Evolutionary conservation across 164 flowering plant species (phyloP), one percentile per base, ranked within the genome.

Genomic region (Annona cherimola): DNA sequence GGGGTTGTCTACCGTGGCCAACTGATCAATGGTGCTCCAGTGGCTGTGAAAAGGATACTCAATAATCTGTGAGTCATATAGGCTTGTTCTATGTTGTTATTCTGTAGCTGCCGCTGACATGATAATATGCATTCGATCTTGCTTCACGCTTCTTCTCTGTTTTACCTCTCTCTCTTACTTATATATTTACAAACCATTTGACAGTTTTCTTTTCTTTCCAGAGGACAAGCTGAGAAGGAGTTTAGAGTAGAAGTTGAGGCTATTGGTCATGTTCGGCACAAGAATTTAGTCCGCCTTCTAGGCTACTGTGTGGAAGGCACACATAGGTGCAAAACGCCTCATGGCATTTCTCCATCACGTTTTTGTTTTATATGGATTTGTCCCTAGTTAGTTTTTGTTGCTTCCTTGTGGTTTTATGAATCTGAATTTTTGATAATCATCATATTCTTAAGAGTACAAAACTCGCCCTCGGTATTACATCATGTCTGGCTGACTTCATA

Each of bases 141-240:
- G 44, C 41, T 64, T 12, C 42, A 11, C 12, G 14, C 43, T 8
- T 64, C 67, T 50, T 46, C 14, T 11, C 57, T 50, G 18, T 16
- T 9, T 50, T 11, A 5, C 14, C 57, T 11, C 57, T 11, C 14
- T 50, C 14, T 50, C 14, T 50, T 16, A 50, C 57, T 4, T 72
- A 2, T 3, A 66, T 5, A 3, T 50, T 60, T 44, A 5, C 19
- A 9, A 59, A 3, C 54, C 42, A 35, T 55, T 42, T 0, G 61
- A 3, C 42, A 79, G 4, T 64, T 73, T 75, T 41, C 16, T 64
- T 55, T 63, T 69, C 60, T 80, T 40, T 50, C 41, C 74, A 92
- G 97, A 62, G 98, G 98, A 45, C 98, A 93, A 80, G 98, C 97
- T 42, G 98, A 93, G 79, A 93, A 85, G 79, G 97, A 93, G 80